Conservation (phyloP, 116 monocot species). For the Phalaenopsis hybrid region DNA sequence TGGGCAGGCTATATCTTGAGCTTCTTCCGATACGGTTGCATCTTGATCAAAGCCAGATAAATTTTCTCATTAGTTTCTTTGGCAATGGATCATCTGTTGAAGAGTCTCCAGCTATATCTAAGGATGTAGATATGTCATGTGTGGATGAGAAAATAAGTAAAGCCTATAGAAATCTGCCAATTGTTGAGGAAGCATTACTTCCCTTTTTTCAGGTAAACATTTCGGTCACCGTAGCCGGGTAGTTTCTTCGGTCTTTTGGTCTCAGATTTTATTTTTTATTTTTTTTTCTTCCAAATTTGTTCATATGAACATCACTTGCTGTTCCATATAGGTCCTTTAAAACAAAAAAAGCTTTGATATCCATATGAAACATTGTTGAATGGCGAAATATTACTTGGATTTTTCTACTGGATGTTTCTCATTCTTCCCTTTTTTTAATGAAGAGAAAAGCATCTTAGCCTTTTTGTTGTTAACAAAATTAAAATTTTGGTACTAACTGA, state of each 20-base stretch:
- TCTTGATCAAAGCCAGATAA: constrained; percentile 90
- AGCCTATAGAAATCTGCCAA: constrained; percentile 21
- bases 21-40: constrained; percentile 73
- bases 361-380: not conserved
- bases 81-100: constrained; percentile 29
- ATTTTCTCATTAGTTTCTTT: constrained; percentile 82
- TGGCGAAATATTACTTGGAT: not conserved
- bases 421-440: not conserved
- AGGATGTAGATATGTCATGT: constrained; percentile 32
- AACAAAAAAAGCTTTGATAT: not conserved
- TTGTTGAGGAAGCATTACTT: constrained; percentile 84
- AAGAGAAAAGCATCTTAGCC: not conserved
- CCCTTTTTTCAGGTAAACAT: constrained; percentile 94
- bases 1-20: constrained; percentile 59
- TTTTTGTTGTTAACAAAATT: not conserved
- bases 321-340: not conserved
- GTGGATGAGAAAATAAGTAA: constrained; percentile 11
- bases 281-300: not conserved
- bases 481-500: not conserved
- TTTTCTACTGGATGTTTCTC: not conserved
- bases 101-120: constrained; percentile 17
- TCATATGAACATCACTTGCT: not conserved
- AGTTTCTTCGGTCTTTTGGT: not conserved
- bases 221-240: not conserved
- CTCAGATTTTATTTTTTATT: not conserved